These are phyloP conservation scores for Ramaria sp. DNA, from an alignment of 768 basidiomycete species.

Conservation along the genomic window DNA sequence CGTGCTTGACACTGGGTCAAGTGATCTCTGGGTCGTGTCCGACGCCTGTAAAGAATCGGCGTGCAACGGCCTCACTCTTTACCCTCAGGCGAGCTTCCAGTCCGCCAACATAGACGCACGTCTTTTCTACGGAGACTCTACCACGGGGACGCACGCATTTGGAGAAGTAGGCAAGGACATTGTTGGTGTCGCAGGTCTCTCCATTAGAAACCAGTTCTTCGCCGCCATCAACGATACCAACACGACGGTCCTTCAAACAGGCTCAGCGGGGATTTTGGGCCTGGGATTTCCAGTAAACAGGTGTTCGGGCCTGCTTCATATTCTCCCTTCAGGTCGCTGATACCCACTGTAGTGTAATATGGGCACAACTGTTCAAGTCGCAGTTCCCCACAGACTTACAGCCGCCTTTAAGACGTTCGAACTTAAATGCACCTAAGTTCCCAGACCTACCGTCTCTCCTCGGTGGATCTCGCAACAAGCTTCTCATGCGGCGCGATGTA, in stretches of 20 bases:
- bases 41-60: constrained; percentile 35
- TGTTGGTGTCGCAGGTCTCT: constrained; percentile 43
- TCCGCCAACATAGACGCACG: constrained; percentile 34
- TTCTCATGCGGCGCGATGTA: background rate
- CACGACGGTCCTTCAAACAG: constrained; percentile 45
- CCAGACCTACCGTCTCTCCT: background rate
- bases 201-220: constrained; percentile 43
- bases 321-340: background rate
- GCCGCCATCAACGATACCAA: constrained; percentile 62
- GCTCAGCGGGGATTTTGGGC: constrained; percentile 59
- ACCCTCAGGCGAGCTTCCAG: constrained; percentile 39
- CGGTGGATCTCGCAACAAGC: background rate
- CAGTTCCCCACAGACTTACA: constrained; percentile 1
- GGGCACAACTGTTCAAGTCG: constrained; percentile 26
- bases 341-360: constrained; percentile 30
- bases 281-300: constrained; percentile 68
- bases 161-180: constrained; percentile 54
- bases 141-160: constrained; percentile 54
- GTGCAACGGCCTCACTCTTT: constrained; percentile 33
- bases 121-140: constrained; percentile 62
- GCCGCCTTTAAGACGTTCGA: background rate
- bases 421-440: background rate
- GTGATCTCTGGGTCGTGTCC: constrained; percentile 67
- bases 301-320: constrained; percentile 23
- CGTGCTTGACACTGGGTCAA: constrained; percentile 67